Conservation (phyloP, 352 stramenopile genomes). For the Pythium biforme region DNA sequence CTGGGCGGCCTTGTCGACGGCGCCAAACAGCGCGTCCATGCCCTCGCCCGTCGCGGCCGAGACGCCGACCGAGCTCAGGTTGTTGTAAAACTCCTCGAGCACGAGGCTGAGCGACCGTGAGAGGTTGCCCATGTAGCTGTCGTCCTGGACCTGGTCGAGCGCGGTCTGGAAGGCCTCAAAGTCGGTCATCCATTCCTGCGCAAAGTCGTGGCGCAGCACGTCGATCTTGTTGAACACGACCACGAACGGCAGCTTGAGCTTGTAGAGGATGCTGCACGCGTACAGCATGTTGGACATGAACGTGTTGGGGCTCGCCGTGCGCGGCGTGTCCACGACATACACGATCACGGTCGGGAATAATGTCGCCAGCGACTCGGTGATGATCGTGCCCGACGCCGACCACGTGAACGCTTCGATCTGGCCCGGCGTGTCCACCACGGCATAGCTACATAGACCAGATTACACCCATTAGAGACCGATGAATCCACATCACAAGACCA, state of each 20-base stretch:
- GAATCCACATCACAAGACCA: background rate
- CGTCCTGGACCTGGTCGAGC: slow-evolving; percentile 88
- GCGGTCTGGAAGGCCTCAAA: slow-evolving; percentile 98
- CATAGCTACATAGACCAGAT: slow-evolving; percentile 72
- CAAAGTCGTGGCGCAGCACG: slow-evolving; percentile 93
- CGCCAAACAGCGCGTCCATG: slow-evolving; percentile 93
- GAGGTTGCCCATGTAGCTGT: slow-evolving; percentile 92
- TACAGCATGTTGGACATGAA: slow-evolving; percentile 99
- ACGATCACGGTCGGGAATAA: slow-evolving; percentile 97
- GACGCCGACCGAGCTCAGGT: slow-evolving; percentile 92
- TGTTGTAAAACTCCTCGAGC: slow-evolving; percentile 93
- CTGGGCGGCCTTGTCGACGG: slow-evolving; percentile 82
- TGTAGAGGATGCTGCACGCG: slow-evolving; percentile 98
- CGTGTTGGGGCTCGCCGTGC: slow-evolving; percentile 95
- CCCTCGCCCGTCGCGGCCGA: slow-evolving; percentile 95
- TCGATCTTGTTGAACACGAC: slow-evolving; percentile 99
- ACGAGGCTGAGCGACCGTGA: slow-evolving; percentile 90
- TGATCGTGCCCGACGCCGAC: slow-evolving; percentile 97
- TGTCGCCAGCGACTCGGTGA: slow-evolving; percentile 96
- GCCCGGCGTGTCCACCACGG: slow-evolving; percentile 97
- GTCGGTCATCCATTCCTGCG: slow-evolving; percentile 98
- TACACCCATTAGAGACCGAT: background rate
- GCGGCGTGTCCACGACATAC: slow-evolving; percentile 98
- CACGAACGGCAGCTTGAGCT: slow-evolving; percentile 96
- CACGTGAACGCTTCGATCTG: slow-evolving; percentile 99